phyloP scores from a whole-genome alignment of 2,329 filamentous ascomycete genomes.

The Stachybotrys echinatus region DNA sequence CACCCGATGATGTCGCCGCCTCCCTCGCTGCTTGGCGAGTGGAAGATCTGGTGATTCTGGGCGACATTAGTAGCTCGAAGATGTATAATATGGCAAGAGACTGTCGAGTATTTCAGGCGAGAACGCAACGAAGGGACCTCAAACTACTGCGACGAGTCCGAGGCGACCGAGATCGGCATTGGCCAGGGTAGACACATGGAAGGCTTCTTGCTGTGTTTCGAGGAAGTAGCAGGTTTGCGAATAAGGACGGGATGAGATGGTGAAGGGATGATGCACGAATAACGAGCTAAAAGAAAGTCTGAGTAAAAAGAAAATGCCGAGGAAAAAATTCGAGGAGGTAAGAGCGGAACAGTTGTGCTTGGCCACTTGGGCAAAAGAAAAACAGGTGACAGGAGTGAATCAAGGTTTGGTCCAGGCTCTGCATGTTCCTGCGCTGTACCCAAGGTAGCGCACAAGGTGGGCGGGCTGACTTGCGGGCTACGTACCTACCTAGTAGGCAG shows the following conservation, averaged over 20 bases:
- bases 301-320: not conserved
- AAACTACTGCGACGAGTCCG: not conserved
- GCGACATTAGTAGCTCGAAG: conserved; percentile 72
- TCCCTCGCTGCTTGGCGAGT: conserved; percentile 78
- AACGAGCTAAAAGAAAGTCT: not conserved
- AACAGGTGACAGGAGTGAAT: not conserved
- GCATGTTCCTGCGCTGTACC: no score
- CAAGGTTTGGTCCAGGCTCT: not conserved
- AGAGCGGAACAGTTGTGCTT: not conserved
- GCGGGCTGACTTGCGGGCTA: no score
- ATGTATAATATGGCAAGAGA: conserved; percentile 19
- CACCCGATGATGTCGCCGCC: conserved; percentile 40
- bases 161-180: not conserved
- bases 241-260: no score
- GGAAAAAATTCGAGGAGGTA: not conserved
- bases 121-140: not conserved
- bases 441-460: no score
- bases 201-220: not conserved
- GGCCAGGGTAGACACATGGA: not conserved
- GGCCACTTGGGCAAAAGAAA: not conserved
- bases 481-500: no score
- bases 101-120: conserved; percentile 11
- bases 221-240: no score
- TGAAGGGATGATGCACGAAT: not conserved
- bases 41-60: conserved; percentile 93